Base-by-base conservation (phyloP, 306 rosid species). In the Casuarina cunninghamiana region DNA sequence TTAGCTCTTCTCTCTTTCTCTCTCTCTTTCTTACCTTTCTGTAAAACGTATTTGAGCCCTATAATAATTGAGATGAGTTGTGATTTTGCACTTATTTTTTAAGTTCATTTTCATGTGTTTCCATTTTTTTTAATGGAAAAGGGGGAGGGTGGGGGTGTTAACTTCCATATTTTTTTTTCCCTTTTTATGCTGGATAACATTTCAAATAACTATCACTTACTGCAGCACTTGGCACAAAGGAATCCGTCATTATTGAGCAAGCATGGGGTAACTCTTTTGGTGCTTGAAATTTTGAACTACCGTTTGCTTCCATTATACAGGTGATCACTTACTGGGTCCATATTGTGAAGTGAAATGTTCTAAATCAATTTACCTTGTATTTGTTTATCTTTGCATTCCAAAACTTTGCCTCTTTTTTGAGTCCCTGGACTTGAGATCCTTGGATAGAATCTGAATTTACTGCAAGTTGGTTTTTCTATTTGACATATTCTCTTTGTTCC, bases 261-360 rank as follows among this genome's bases (percentile, higher is more conserved):
- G 87, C 91, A 97, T 55, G 99, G 97, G 3, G 97, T 91, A 71
- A 89, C 99, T 48, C 93, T 95, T 80, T 83, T 93, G 89, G 90
- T 95, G 86, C 97, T 95, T 80, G 99, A 95, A 90, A 91, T 95
- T 76, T 79, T 95, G 93, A 95, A 95, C 92, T 95, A 95, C 75
- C 90, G 99, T 72, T 84, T 95, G 77, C 97, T 95, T 84, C 97
- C 99, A 75, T 93, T 93, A 71, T 95, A 95, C 90, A 95, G 99
- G 97, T 93, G 82, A 84, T 74, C 82, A 71, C 75, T 76, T 76
- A 21, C 61, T 74, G 12, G 55, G 44, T 19, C 76, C 53, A 66
- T 62, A 5, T 43, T 57, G 75, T 61, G 76, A 53, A 72, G 51
- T 72, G 43, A 70, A 49, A 67, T 48, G 57, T 45, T 58, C 45